Evolutionary conservation across 2,329 filamentous ascomycete genomes (phyloP).

Genomic region (Beauveria bassiana): DNA sequence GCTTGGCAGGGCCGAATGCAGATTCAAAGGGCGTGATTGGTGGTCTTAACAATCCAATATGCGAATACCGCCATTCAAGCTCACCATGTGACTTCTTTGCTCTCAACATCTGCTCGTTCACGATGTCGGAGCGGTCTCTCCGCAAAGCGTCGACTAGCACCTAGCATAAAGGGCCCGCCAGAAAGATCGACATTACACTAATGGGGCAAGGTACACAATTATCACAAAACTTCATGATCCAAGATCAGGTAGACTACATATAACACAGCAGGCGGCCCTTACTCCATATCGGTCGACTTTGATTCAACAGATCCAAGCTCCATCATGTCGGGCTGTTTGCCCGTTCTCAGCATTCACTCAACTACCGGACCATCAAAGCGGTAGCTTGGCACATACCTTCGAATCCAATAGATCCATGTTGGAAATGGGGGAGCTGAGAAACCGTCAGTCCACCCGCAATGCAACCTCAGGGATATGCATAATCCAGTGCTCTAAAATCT

Average conservation of each 20-base stretch:
- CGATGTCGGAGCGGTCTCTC: background rate
- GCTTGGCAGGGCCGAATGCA: background rate
- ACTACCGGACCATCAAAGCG: background rate
- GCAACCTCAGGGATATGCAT: slow-evolving; percentile 5
- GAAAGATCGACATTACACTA: too few relatives aligned
- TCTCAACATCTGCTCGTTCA: background rate
- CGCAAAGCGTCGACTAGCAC: background rate
- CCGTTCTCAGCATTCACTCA: background rate
- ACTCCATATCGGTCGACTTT: background rate
- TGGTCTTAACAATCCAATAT: background rate
- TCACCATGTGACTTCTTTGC: background rate
- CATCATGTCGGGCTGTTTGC: background rate
- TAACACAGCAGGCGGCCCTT: background rate
- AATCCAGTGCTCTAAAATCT: background rate
- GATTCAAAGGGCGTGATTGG: background rate
- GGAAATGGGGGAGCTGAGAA: slow-evolving; percentile 1
- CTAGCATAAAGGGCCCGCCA: too few relatives aligned
- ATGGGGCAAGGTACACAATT: too few relatives aligned
- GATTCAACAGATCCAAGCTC: too few relatives aligned
- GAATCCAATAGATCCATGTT: background rate
- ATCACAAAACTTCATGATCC: too few relatives aligned
- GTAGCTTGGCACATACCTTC: background rate
- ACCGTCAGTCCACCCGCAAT: background rate
- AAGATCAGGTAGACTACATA: too few relatives aligned
- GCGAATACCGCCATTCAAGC: background rate